Evolutionary conservation across 2,329 filamentous ascomycete species (phyloP).

Genomic region (Paraconiothyrium sp.): DNA sequence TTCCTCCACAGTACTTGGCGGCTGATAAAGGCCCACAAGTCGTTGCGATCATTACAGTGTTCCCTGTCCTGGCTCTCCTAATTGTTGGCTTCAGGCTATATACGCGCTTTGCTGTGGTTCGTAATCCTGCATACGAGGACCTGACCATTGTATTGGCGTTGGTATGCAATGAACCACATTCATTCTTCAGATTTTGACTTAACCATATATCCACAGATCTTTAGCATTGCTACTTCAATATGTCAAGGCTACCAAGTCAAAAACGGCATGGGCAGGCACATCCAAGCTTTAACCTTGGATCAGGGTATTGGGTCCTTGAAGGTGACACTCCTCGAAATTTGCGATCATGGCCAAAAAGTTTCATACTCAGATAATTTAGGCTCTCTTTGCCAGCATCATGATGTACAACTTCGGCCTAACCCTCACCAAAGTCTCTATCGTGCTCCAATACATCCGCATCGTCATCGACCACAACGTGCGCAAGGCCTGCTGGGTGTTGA

Average conservation of each 20-base stretch:
- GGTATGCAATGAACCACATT: conserved; percentile 5
- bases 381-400: conserved; percentile 29
- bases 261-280: conserved; percentile 31
- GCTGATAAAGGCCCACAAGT: conserved; percentile 23
- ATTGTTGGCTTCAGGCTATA: conserved; percentile 23
- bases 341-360: background rate
- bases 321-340: conserved; percentile 4
- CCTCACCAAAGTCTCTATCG: conserved; percentile 26
- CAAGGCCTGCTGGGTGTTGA: conserved; percentile 18
- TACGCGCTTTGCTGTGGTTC: conserved; percentile 25
- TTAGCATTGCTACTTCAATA: conserved; percentile 28
- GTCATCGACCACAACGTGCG: conserved; percentile 19
- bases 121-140: conserved; percentile 26
- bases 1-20: background rate
- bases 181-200: background rate
- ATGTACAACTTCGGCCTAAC: conserved; percentile 26
- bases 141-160: conserved; percentile 24
- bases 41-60: conserved; percentile 25
- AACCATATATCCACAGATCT: conserved; percentile 16
- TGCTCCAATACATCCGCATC: conserved; percentile 30
- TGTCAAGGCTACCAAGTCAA: conserved; percentile 31
- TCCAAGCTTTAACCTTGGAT: conserved; percentile 24
- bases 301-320: conserved; percentile 27
- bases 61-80: conserved; percentile 23
- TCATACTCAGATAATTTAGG: conserved; percentile 14